A percentile compares a stretch with the other conserved stretches of the same genome.
Conservation (phyloP, 2,329 filamentous ascomycete genomes). For the Fusarium marasasianum region DNA sequence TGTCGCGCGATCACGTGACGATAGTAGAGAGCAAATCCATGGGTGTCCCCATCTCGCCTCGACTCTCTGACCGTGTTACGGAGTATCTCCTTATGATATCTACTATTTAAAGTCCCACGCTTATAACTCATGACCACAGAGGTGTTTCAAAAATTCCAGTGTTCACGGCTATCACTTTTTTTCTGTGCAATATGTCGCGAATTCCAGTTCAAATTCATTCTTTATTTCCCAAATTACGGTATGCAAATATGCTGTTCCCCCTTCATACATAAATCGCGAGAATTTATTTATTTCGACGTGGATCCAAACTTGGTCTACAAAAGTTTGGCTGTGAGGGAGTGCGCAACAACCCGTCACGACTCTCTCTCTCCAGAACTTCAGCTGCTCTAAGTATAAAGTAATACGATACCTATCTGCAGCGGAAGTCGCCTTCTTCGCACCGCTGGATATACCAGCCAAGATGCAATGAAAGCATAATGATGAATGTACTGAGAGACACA, state of each 20-base stretch:
- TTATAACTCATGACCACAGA: neutral
- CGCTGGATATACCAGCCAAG: conserved; percentile 34
- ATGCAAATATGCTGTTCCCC: neutral
- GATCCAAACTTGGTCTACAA: too few relatives aligned
- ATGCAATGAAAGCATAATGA: conserved; percentile 34
- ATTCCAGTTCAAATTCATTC: neutral
- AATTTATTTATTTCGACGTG: neutral
- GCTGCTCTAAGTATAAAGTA: neutral
- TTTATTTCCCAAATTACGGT: neutral
- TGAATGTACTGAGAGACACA: neutral
- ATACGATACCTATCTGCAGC: neutral
- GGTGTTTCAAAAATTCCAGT: neutral
- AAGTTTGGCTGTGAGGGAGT: neutral
- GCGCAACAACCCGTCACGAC: neutral
- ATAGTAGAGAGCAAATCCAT: neutral
- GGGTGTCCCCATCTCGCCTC: neutral
- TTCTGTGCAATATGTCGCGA: neutral
- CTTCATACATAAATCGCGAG: neutral
- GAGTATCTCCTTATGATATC: too few relatives aligned
- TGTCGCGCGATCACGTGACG: conserved; percentile 48
- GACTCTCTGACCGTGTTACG: neutral
- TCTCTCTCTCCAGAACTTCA: neutral
- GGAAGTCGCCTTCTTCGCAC: conserved; percentile 29
- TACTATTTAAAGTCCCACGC: neutral
- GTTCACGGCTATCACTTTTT: neutral